Conservation (phyloP, 2,329 filamentous ascomycete species). For the Colletotrichum sublineola region DNA sequence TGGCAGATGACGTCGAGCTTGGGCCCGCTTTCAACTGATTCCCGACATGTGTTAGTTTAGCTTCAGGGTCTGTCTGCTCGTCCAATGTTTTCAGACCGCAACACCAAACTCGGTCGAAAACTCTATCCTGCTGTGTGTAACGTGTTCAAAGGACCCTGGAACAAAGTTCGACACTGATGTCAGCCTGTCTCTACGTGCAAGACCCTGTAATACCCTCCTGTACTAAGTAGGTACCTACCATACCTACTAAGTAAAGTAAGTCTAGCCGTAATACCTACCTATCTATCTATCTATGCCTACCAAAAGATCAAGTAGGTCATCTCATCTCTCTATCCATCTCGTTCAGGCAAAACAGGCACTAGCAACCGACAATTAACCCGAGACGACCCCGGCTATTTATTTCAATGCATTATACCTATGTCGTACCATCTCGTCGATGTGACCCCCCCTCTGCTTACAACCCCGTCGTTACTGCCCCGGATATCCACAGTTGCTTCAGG, state of each 20-base stretch:
- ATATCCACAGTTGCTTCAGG: background rate
- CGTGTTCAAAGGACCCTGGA: background rate
- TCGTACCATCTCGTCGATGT: background rate
- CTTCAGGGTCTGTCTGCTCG: slow-evolving; percentile 11
- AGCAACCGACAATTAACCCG: slow-evolving; percentile 34
- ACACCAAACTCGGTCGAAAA: background rate
- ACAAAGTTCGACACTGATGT: slow-evolving; percentile 1
- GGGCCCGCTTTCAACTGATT: slow-evolving; percentile 5
- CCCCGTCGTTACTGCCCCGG: background rate
- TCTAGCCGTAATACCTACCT: too few species aligned
- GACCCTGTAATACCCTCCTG: too few species aligned
- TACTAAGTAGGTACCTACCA: too few species aligned
- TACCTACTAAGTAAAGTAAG: too few species aligned
- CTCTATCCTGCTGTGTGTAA: too few species aligned
- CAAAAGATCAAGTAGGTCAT: too few species aligned
- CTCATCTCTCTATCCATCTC: background rate
- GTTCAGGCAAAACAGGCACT: slow-evolving; percentile 49
- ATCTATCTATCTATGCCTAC: too few species aligned
- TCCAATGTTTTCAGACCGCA: slow-evolving; percentile 9
- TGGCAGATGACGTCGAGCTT: slow-evolving; percentile 36
- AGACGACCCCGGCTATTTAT: background rate
- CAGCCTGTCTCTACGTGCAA: slow-evolving; percentile 12
- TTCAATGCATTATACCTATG: background rate
- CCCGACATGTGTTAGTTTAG: background rate
- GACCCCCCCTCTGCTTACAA: background rate